Evolutionary conservation across 257 asterid species (phyloP), one percentile per base, ranked within the genome.

Genomic region (Schizonepeta tenuifolia): DNA sequence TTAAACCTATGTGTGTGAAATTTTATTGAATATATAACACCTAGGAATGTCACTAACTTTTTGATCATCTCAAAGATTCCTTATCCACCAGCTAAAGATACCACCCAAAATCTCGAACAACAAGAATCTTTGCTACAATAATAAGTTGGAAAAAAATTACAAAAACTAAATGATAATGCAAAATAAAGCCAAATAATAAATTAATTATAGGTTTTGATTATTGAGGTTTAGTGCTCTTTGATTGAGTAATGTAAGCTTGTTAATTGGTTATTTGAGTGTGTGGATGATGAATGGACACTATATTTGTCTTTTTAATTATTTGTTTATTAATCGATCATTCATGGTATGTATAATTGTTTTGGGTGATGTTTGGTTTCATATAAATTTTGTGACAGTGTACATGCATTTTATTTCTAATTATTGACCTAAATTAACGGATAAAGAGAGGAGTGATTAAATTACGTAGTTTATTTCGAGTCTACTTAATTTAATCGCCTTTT

Each of bases 211-310:
- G 41, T 14, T 57, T 26, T 57, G 7, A 15, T 36, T 11, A 11
- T 78, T 53, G 40, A 54, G 72, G 75, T 67, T 74, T 73, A 86
- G 95, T 87, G 97, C 87, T 74, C 22, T 69, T 56, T 87, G 88
- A 87, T 86, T 87, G 80, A 28, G 68, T 73, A 75, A 79, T 75
- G 73, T 71, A 49, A 82, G 83, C 75, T 59, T 71, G 71, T 41
- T 38, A 38, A 38, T 72, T 51, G 67, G 57, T 57, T 71, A 55
- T 62, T 65, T 33, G 57, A 28, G 72, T 61, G 77, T 58, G 87
- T 86, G 92, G 95, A 82, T 64, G 79, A 72, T 82, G 91, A 86
- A 84, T 91, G 91, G 82, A 77, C 87, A 84, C 89, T 77, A 81
- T 56, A 57, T 50, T 79, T 78, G 50, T 21, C 69, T 75, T 65